Base-by-base conservation (phyloP, 164 flowering plant genomes). In the Vitis amurensis region DNA sequence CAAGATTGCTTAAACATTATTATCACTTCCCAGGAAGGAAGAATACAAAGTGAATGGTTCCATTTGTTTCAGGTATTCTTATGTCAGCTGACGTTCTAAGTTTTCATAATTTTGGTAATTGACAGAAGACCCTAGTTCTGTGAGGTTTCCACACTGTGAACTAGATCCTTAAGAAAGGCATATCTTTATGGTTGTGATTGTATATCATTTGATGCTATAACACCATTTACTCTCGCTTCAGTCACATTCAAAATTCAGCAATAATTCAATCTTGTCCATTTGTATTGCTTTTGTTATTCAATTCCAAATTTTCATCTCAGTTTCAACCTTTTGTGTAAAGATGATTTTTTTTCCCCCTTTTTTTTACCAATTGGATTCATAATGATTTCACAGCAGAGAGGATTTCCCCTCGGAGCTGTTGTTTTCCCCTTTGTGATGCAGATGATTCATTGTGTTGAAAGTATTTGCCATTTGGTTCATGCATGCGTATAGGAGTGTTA, bases 1-100 rank as follows among this genome's bases (percentile, higher is more conserved):
- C 60, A 59, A 8, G 69, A 15, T 71, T 51, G 75, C 69, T 66
- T 72, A 72, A 61, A 59, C 11, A 66, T 72, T 72, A 51, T 66
- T 66, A 60, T 72, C 75, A 27, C 55, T 60, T 66, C 69, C 53
- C 19, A 11, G 31, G 44, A 16, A 52, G 44, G 52, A 53, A 60
- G n/a, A 30, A 37, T 55, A 48, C 55, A 63, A 44, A 55, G 19
- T 2, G 47, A 5, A 50, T 52, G 70, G 30, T 66, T 70, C 48
- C 63, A 53, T 31, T 27, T 68, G 12, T 50, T 73, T 53, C 23
- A 1, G 59, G 63, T 56, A 37, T 27, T n/a, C 50, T 49, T 73
- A 19, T 11, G 52, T 68, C 68, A 55, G 51, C 71, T 63, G 31
- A 62, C 62, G 58, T 2, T 50, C 29, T 1, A 67, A 16, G 50